phyloP scores from a whole-genome alignment of 2,329 filamentous ascomycete genomes.

The Ophiocordyceps australis region DNA sequence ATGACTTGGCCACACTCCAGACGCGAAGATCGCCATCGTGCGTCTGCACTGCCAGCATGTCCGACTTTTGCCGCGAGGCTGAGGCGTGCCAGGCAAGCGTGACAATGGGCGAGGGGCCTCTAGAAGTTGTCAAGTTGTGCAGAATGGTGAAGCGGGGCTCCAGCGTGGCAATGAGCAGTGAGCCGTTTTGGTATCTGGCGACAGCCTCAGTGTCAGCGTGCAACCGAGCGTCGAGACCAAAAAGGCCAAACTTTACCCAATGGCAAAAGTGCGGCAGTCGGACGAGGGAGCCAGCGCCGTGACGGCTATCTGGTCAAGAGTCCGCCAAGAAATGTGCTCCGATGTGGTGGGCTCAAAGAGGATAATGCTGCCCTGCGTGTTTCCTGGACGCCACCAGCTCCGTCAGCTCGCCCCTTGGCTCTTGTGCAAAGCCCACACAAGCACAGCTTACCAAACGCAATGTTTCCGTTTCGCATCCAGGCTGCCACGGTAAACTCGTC shows the following conservation, averaged over 20 bases:
- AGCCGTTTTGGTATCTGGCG: conserved; percentile 71
- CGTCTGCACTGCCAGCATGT: conserved; percentile 91
- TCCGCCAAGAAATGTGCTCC: conserved; percentile 80
- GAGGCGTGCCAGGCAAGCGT: conserved; percentile 91
- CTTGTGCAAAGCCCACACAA: too few relatives aligned
- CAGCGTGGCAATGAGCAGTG: conserved; percentile 73
- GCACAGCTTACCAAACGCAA: conserved; percentile 77
- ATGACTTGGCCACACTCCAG: conserved; percentile 84
- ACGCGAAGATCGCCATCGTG: conserved; percentile 83
- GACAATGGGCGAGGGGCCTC: conserved; percentile 72
- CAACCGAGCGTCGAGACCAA: too few relatives aligned
- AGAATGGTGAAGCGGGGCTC: conserved; percentile 87
- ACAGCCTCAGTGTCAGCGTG: background rate
- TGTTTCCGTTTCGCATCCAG: conserved; percentile 95
- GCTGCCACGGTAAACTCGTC: conserved; percentile 68
- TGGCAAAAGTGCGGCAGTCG: conserved; percentile 88
- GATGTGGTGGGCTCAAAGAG: conserved; percentile 86
- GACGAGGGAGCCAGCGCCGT: conserved; percentile 79
- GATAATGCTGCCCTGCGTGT: conserved; percentile 81
- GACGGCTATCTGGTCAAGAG: conserved; percentile 80
- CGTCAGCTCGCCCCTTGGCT: too few relatives aligned
- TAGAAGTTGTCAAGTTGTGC: conserved; percentile 74
- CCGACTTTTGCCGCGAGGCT: conserved; percentile 86
- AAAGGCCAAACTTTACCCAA: too few relatives aligned
- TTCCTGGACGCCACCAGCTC: conserved; percentile 44